Evolutionary conservation across 371 early-diverging fungal genomes (phyloP).

Genomic region (Syncephalastrum sp.): DNA sequence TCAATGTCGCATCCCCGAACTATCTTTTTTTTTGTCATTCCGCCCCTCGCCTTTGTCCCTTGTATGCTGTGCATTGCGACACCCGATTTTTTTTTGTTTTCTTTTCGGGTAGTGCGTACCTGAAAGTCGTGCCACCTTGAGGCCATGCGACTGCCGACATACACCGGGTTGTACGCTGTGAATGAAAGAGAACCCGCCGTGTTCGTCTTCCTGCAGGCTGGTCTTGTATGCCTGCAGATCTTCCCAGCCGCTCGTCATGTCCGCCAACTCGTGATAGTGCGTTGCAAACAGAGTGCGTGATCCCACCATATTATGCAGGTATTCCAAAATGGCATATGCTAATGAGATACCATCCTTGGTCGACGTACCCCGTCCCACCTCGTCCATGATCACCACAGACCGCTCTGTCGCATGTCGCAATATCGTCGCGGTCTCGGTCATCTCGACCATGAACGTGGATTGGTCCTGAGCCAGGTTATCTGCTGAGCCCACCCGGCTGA

Average conservation of each 20-base stretch:
- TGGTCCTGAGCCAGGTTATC: conserved; percentile 81
- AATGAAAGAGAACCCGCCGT: conserved; percentile 56
- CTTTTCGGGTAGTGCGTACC: conserved; percentile 27
- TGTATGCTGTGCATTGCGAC: too few relatives aligned
- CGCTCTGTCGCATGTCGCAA: conserved; percentile 73
- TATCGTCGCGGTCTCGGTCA: conserved; percentile 94
- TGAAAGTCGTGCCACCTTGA: conserved; percentile 72
- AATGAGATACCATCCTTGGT: conserved; percentile 91
- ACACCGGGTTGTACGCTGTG: conserved; percentile 65
- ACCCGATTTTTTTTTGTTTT: too few relatives aligned
- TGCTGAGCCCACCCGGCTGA: conserved; percentile 81
- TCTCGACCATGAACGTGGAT: conserved; percentile 99
- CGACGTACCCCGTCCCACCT: conserved; percentile 98
- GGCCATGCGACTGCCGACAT: conserved; percentile 62
- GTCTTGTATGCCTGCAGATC: conserved; percentile 49
- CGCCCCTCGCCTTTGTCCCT: too few relatives aligned
- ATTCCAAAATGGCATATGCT: conserved; percentile 84
- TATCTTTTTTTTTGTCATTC: too few relatives aligned
- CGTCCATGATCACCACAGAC: conserved; percentile 96
- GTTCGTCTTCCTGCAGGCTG: conserved; percentile 40
- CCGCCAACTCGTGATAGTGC: conserved; percentile 90
- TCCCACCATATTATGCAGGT: conserved; percentile 62
- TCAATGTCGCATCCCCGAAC: too few relatives aligned
- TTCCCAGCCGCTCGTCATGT: conserved; percentile 19
- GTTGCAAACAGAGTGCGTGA: conserved; percentile 90